phyloP scores from a whole-genome alignment of 495 filamentous ascomycete genomes.

The Usnea hakonensis region DNA sequence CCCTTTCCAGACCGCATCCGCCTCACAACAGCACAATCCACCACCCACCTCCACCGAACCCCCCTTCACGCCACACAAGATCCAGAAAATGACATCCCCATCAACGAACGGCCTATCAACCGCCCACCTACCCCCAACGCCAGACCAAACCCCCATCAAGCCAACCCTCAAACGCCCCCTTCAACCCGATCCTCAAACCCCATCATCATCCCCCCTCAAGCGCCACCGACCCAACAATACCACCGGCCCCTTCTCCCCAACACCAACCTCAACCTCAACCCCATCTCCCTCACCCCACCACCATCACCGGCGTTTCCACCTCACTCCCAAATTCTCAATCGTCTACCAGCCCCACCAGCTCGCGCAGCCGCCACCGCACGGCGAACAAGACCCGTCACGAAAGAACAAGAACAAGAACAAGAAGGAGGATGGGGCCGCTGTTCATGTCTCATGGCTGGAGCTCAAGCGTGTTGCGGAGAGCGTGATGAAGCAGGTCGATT shows the following conservation, averaged over 20 bases:
- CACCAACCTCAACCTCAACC: not conserved
- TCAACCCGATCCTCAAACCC: not conserved
- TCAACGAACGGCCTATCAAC: not conserved
- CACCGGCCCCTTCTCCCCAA: not conserved
- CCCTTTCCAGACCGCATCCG: not conserved
- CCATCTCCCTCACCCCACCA: not conserved
- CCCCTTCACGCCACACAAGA: not conserved
- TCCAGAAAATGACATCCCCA: not conserved
- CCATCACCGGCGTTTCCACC: not conserved
- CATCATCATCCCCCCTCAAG: not conserved
- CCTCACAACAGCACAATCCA: not conserved
- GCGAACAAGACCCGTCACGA: too few relatives aligned
- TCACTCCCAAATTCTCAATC: slow-evolving; percentile 1
- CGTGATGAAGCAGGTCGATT: slow-evolving; percentile 15
- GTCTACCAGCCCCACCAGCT: not conserved
- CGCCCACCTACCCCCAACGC: not conserved
- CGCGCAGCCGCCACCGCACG: not conserved
- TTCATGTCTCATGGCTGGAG: slow-evolving; percentile 14
- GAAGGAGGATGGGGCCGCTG: not conserved
- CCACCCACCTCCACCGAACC: not conserved
- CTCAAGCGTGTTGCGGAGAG: slow-evolving; percentile 2
- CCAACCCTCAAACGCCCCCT: not conserved
- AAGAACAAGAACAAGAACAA: not conserved
- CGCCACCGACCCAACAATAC: not conserved
- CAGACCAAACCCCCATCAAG: not conserved